Evolutionary conservation across 306 rosid genomes (phyloP).

Genomic region (Cucurbita pepo): DNA sequence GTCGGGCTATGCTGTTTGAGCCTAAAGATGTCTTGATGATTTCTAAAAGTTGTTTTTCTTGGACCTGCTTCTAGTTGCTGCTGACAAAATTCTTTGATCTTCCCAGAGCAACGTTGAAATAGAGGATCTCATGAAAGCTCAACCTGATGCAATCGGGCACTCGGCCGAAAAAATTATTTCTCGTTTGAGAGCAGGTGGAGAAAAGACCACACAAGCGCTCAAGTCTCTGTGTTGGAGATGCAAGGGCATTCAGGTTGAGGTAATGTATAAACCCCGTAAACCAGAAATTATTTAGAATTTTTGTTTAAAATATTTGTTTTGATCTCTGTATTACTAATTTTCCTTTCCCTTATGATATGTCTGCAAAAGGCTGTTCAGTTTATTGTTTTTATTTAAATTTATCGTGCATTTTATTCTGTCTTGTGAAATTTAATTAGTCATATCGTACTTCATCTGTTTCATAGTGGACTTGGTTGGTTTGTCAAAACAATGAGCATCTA

Average conservation of each 20-base stretch:
- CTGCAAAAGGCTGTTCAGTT: neutral
- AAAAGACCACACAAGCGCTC: constrained; percentile 67
- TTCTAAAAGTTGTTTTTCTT: neutral
- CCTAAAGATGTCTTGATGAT: neutral
- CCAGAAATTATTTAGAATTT: neutral
- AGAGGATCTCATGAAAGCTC: constrained; percentile 72
- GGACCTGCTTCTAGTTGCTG: constrained; percentile 4
- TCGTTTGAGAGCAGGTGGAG: constrained; percentile 75
- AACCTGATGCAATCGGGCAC: constrained; percentile 81
- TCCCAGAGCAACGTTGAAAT: constrained; percentile 56
- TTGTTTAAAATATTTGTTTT: neutral
- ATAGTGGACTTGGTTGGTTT: neutral
- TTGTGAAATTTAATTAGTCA: neutral
- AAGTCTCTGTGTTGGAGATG: constrained; percentile 81
- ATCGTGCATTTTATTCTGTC: too few species aligned
- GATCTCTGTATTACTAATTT: neutral
- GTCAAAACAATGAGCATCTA: neutral
- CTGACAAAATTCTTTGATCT: neutral
- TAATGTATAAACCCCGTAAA: constrained; percentile 13
- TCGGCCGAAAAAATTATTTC: constrained; percentile 74
- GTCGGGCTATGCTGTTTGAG: neutral
- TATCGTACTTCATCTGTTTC: neutral
- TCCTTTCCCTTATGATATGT: neutral
- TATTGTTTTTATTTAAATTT: neutral
- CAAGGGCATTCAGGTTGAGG: constrained; percentile 93